Evolutionary conservation across 2,329 filamentous ascomycete genomes (phyloP), one percentile per base, ranked within the genome.

Genomic region (Colletotrichum sp.): DNA sequence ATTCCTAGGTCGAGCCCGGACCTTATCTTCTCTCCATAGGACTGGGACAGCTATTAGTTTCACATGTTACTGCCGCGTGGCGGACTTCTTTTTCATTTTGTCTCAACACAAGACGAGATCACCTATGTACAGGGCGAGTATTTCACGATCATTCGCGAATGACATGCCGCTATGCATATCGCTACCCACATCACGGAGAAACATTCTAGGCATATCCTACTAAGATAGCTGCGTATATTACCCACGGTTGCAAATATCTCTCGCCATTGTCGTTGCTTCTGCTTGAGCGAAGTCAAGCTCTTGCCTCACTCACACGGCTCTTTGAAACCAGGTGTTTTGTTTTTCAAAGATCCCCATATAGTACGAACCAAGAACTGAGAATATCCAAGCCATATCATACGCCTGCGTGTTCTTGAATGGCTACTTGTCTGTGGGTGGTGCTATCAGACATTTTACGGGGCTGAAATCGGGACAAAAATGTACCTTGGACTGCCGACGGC

Each of bases 131-230:
- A n/a, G 2, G 38, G 38, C 16, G 3, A 8, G 9, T 2, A 48
- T n/a, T 21, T 48, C 1, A 21, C 9, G 21, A 7, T 13, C 18
- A n/a, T 12, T 34, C 32, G 32, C 32, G 1, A 14, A 34, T 34
- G 32, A 34, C 1, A 34, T 34, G 32, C 6, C 34, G 34, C 34
- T 14, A 36, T 4, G 34, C 0, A 7, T 13, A 21, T 21, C 1
- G 5, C n/a, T 12, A n/a, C n/a, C 38, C 3, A 0, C 2, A 5
- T 6, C 5, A 43, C 7, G 5, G 38, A 18, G 9, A 43, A 43
- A 6, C 18, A 1, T n/a, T 2, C 0, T 0, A 43, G 38, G 18
- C 9, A 12, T 43, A 9, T 43, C 18, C 1, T 9, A 4, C 38
- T 9, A 6, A 4, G 38, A n/a, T n/a, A 43, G 8, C 5, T 43